Conservation (phyloP, 225 moss, liverwort and hornwort species). For the Bryoerythrophyllum caledonicum region DNA sequence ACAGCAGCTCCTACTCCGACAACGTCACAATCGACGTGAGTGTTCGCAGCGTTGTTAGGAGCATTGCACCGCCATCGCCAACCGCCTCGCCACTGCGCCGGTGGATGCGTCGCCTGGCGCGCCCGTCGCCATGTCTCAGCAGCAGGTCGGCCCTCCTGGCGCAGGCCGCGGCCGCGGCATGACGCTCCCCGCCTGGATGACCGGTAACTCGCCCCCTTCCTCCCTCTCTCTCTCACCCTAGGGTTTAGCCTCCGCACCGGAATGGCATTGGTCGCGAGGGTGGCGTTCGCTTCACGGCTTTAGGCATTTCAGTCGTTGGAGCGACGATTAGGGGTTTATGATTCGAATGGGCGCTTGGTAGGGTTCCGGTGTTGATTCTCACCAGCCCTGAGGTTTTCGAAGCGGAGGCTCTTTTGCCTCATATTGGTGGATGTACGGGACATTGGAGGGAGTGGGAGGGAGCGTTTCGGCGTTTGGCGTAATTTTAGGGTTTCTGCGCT, state of each 20-base stretch:
- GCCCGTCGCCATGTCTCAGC: conserved; percentile 70
- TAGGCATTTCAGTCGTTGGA: not conserved
- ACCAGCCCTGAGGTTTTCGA: not conserved
- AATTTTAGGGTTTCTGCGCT: conserved; percentile 14
- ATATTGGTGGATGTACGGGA: not conserved
- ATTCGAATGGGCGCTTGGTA: not conserved
- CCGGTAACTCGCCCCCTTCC: conserved; percentile 41
- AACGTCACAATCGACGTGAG: too few species aligned
- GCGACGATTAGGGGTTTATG: not conserved
- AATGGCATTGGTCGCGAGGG: not conserved
- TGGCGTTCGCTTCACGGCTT: not conserved
- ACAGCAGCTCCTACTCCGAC: too few species aligned
- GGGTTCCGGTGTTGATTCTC: not conserved
- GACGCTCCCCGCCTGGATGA: conserved; percentile 99
- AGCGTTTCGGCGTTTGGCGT: not conserved
- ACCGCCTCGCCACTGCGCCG: not conserved
- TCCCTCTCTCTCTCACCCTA: not conserved
- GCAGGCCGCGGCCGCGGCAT: conserved; percentile 98
- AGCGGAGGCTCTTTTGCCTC: not conserved
- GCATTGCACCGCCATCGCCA: not conserved
- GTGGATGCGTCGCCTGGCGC: conserved; percentile 44
- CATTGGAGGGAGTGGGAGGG: not conserved
- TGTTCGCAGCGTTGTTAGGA: not conserved
- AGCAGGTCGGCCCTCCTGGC: conserved; percentile 76
- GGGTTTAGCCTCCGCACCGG: conserved; percentile 23